A percentile compares a stretch with the other conserved stretches of the same genome.
These are phyloP conservation scores for Diaporthe sp. DNA, from an alignment of 2,329 filamentous ascomycete species.

Conservation along the genomic window DNA sequence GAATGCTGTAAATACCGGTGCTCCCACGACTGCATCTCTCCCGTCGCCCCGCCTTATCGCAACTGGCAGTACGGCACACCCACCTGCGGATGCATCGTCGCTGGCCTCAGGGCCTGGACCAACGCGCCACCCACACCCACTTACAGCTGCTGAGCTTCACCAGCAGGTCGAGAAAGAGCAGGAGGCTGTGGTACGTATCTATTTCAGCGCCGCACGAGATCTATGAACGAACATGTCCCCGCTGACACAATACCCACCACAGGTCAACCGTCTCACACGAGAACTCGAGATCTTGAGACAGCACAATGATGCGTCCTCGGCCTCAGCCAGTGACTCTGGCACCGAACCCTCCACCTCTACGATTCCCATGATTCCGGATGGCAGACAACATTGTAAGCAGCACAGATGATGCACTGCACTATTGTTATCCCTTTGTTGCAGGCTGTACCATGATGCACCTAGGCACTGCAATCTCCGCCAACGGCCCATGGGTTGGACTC, in stretches of 20 bases:
- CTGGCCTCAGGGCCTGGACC: constrained; percentile 74
- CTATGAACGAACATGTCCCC: neutral
- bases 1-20: constrained; percentile 58
- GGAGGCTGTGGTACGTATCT: constrained; percentile 82
- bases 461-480: too few relatives aligned
- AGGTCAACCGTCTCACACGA: constrained; percentile 94
- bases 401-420: neutral
- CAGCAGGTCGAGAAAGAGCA: constrained; percentile 94
- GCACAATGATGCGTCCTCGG: constrained; percentile 76
- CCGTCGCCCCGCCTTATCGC: constrained; percentile 52
- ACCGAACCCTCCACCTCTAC: constrained; percentile 54
- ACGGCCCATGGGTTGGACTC: neutral
- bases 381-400: constrained; percentile 50
- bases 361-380: constrained; percentile 57
- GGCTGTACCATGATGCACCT: neutral
- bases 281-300: constrained; percentile 88
- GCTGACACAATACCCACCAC: constrained; percentile 37
- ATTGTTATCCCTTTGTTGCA: neutral
- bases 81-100: constrained; percentile 59
- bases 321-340: constrained; percentile 65
- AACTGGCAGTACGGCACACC: constrained; percentile 42
- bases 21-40: constrained; percentile 49
- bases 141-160: constrained; percentile 92
- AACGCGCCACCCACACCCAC: constrained; percentile 85
- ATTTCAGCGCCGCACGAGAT: neutral